A percentile compares a stretch with the other conserved stretches of the same genome.
phyloP scores from a whole-genome alignment of 2,329 filamentous ascomycete species.

The Botrytis medusae region DNA sequence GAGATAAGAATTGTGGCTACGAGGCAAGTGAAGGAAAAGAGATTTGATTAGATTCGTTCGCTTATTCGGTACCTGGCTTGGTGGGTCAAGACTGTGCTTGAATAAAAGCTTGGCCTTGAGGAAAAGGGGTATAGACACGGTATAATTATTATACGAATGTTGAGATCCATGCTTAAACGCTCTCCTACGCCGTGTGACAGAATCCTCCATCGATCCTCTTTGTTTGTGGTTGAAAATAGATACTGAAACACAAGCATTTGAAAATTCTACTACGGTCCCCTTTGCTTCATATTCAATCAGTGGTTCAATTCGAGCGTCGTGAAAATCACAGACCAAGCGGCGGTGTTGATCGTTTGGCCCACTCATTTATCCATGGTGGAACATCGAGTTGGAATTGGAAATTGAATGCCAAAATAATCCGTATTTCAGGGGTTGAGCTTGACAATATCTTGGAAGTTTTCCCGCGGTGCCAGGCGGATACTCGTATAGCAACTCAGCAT shows the following conservation, averaged over 20 bases:
- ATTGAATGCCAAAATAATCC: constrained; percentile 6
- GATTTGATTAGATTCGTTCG: constrained; percentile 10
- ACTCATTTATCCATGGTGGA: constrained; percentile 4
- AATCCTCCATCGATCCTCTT: neutral
- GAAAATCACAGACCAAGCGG: constrained; percentile 6
- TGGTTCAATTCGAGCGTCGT: neutral
- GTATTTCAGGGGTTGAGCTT: constrained; percentile 12
- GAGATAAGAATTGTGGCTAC: constrained; percentile 16
- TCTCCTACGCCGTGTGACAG: neutral
- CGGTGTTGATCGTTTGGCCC: constrained; percentile 14
- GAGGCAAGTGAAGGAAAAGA: neutral
- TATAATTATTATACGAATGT: neutral
- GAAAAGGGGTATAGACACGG: neutral
- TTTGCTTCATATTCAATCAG: neutral
- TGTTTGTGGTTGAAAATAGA: neutral
- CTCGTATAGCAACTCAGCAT: neutral
- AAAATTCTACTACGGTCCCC: neutral
- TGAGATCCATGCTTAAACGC: neutral
- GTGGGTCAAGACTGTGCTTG: neutral
- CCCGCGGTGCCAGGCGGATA: neutral
- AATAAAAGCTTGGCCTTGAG: constrained; percentile 1
- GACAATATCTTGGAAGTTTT: constrained; percentile 10
- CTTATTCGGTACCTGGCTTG: neutral
- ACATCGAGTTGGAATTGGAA: constrained; percentile 1
- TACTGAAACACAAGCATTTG: neutral